These are phyloP conservation scores for Fusarium sp. DNA, from an alignment of 2,329 filamentous ascomycete genomes.

Conservation along the genomic window DNA sequence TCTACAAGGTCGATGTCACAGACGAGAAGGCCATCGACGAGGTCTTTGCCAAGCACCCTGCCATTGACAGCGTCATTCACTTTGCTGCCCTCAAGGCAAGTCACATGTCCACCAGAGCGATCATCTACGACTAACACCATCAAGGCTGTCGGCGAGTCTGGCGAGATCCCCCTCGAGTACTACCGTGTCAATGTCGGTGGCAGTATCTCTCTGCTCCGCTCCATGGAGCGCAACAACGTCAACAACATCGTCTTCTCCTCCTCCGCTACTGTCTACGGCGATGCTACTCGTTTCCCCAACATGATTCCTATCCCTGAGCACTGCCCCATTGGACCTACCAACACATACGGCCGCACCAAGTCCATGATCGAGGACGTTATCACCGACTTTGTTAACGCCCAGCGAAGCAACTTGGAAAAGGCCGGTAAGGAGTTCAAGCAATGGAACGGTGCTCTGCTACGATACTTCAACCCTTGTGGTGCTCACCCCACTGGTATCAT, in stretches of 20 bases:
- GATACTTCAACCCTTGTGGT: conserved; percentile 98
- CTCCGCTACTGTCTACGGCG: conserved; percentile 97
- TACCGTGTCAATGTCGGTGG: conserved; percentile 97
- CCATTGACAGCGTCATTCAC: conserved; percentile 98
- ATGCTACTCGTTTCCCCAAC: conserved; percentile 92
- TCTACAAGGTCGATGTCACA: conserved; percentile 89
- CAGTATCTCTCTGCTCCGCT: conserved; percentile 84
- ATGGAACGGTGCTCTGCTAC: conserved; percentile 92
- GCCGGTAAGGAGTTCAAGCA: conserved; percentile 78
- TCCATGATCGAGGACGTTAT: conserved; percentile 91
- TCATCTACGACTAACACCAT: conserved; percentile 15
- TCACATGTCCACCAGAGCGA: background rate
- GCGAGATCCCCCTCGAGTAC: conserved; percentile 94
- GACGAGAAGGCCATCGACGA: conserved; percentile 84
- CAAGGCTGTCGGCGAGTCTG: conserved; percentile 96
- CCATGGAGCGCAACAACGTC: conserved; percentile 91
- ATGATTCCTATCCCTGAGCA: conserved; percentile 99
- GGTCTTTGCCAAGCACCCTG: conserved; percentile 87
- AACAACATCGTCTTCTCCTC: conserved; percentile 98
- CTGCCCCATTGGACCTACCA: conserved; percentile 95
- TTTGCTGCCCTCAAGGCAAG: conserved; percentile 94
- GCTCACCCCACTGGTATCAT: conserved; percentile 95
- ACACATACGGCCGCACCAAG: conserved; percentile 98
- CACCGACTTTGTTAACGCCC: conserved; percentile 86
- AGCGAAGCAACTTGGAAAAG: conserved; percentile 85